Evolutionary conservation across 176 grass and related monocot genomes (phyloP).

Genomic region (Zizania latifolia): DNA sequence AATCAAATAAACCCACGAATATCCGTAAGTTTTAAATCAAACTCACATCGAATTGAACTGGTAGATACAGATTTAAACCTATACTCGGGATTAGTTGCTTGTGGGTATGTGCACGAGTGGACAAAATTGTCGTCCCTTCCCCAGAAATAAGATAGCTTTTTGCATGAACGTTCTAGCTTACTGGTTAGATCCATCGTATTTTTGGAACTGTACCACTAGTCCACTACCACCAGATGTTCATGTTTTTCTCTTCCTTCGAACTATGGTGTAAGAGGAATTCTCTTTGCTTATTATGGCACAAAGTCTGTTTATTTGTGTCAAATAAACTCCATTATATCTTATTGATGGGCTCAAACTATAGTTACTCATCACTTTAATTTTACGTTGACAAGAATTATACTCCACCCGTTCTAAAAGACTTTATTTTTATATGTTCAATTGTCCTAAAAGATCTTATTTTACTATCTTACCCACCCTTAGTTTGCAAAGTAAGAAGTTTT

Average conservation of each 20-base stretch:
- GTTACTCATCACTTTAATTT: background rate
- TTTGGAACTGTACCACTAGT: background rate
- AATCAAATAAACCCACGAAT: too few relatives aligned
- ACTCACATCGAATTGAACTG: too few relatives aligned
- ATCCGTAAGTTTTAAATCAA: too few relatives aligned
- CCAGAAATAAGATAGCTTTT: background rate
- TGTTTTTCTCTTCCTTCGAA: background rate
- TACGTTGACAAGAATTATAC: too few relatives aligned
- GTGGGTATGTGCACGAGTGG: too few relatives aligned
- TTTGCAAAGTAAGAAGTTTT: too few relatives aligned
- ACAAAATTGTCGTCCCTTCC: background rate
- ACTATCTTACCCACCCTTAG: too few relatives aligned
- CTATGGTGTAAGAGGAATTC: background rate
- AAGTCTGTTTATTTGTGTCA: background rate
- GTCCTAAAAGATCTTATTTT: too few relatives aligned
- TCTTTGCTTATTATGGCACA: background rate
- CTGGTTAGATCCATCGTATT: background rate
- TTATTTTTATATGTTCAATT: too few relatives aligned
- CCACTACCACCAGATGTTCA: background rate
- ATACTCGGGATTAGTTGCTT: too few relatives aligned
- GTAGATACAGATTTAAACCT: too few relatives aligned
- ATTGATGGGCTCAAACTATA: background rate
- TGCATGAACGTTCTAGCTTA: background rate
- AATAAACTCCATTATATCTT: background rate
- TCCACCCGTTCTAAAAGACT: too few relatives aligned